Evolutionary conservation across 208 protist species (phyloP).

Genomic region (Spongospora subterranea): DNA sequence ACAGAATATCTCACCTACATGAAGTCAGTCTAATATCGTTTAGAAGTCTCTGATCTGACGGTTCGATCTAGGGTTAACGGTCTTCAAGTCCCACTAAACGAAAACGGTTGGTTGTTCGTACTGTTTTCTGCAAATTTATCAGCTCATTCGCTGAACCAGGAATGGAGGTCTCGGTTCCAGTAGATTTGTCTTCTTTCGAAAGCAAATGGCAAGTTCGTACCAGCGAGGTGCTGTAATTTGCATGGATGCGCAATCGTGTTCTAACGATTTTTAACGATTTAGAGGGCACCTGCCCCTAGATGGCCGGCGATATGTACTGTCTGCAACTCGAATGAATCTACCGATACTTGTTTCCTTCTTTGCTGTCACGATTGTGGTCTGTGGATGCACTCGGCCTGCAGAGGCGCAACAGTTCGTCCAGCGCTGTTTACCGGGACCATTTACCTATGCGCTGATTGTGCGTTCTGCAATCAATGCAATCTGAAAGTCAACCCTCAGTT

Average conservation of each 20-base stretch:
- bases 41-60: background rate
- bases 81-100: background rate
- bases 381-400: background rate
- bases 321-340: background rate
- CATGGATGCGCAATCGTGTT: background rate
- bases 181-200: background rate
- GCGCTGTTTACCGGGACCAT: background rate
- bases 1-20: background rate
- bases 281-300: background rate
- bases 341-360: background rate
- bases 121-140: background rate
- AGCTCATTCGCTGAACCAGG: background rate
- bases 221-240: background rate
- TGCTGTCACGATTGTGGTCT: background rate
- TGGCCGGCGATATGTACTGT: background rate
- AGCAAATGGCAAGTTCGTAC: background rate
- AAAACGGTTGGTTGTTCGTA: background rate
- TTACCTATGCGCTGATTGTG: background rate
- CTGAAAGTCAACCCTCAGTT: background rate
- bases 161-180: background rate
- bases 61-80: background rate
- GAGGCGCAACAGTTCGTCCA: background rate
- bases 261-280: background rate
- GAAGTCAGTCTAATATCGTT: background rate
- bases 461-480: background rate